Evolutionary conservation across 2,329 filamentous ascomycete genomes (phyloP), one percentile per base, ranked within the genome.

Genomic region (Ascocoryne sarcoides): DNA sequence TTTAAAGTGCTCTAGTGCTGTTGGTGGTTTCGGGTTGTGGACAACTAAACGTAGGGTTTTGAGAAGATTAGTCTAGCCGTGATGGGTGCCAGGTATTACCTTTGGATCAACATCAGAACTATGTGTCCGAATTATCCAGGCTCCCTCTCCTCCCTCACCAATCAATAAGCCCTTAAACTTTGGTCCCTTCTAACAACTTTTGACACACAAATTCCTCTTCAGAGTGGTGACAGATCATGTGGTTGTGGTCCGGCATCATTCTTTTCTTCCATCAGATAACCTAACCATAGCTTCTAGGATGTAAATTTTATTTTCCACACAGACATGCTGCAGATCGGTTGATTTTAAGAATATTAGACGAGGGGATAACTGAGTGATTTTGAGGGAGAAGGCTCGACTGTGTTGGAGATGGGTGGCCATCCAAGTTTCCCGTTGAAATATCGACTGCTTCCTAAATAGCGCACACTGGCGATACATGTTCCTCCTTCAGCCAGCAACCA

Each of bases 361-460:
- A 48, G 33, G 44, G 8, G n/a, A n/a, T n/a, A n/a, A 10, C 9
- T 35, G 7, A 2, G 4, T 3, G 10, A 39, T 19, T 2, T 16
- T 10, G 53, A 44, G 1, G 74, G 68, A 5, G 67, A 62, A 42
- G 92, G 73, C 31, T 73, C 69, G 34, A 90, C 67, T 1, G 71
- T 68, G n/a, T 53, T 53, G 42, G 82, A 52, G 81, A 87, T 0
- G 78, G 71, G 35, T 76, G n/a, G 69, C 89, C 89, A 95, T 32
- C 86, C 86, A 48, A 76, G 68, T 21, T 68, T 69, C 3, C 79
- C 74, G 63, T 92, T 85, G 12, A 86, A 93, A 62, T 79, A 95
- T 9, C 95, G 68, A 5, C 92, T 72, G 61, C 88, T 90, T 4
- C 76, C 50, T 2, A 61, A 42, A 32, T 39, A 48, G 9, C 17